Evolutionary conservation across 306 rosid species (phyloP).

Genomic region (Gastrolobium bilobum): DNA sequence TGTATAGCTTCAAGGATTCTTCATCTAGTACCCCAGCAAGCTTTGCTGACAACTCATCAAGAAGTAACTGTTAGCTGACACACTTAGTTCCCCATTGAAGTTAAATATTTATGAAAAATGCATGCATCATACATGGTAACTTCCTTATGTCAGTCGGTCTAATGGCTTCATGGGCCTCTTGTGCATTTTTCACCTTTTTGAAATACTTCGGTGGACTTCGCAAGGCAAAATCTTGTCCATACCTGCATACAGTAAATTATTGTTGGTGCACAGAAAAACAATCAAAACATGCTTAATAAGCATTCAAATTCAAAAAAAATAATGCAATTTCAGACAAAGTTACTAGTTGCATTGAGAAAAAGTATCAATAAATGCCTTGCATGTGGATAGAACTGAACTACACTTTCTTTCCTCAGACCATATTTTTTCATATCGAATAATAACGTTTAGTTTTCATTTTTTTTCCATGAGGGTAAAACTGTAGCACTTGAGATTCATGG

Average conservation of each 20-base stretch:
- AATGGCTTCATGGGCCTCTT: conserved; percentile 99
- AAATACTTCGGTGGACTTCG: conserved; percentile 72
- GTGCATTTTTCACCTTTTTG: conserved; percentile 98
- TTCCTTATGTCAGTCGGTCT: conserved; percentile 89
- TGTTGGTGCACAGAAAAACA: conserved; percentile 18
- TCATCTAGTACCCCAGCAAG: conserved; percentile 78
- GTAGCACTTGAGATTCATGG: background rate
- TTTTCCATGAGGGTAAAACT: background rate
- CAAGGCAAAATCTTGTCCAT: conserved; percentile 76
- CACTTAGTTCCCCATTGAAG: conserved; percentile 44
- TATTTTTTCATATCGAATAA: background rate
- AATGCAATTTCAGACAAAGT: conserved; percentile 3
- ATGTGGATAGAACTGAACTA: conserved; percentile 26
- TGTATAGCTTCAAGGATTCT: conserved; percentile 82
- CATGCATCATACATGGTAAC: conserved; percentile 71
- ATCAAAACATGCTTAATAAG: conserved; percentile 30
- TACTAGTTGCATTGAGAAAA: background rate
- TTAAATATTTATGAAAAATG: conserved; percentile 44
- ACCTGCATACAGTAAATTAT: conserved; percentile 68
- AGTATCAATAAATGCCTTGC: conserved; percentile 1
- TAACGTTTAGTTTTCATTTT: background rate
- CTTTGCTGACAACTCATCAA: conserved; percentile 68
- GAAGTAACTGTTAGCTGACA: conserved; percentile 43
- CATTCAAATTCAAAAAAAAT: conserved; percentile 33
- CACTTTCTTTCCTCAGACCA: conserved; percentile 6